Conservation (phyloP, 371 early-diverging fungal genomes). For the Chytridium lagenaria region DNA sequence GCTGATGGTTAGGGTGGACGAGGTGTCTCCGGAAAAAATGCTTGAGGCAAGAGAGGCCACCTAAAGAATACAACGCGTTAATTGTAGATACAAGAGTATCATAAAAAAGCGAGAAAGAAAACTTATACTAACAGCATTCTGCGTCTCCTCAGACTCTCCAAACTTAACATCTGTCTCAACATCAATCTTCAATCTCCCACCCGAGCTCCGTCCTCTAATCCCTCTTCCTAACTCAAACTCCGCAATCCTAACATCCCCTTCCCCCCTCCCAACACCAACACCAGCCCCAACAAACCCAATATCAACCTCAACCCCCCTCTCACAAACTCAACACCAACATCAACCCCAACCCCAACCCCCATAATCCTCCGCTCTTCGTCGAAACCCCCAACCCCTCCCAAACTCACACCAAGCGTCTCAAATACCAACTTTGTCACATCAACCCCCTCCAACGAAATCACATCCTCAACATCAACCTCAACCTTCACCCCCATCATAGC, state of each 20-base stretch:
- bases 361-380: slow-evolving; percentile 5
- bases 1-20: not conserved
- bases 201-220: not conserved
- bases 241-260: not conserved
- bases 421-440: not conserved
- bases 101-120: too few relatives aligned
- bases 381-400: slow-evolving; percentile 9
- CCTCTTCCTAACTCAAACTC: slow-evolving; percentile 1
- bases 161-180: slow-evolving; percentile 13
- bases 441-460: not conserved
- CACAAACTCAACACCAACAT: not conserved
- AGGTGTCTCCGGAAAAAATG: not conserved
- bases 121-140: slow-evolving; percentile 14
- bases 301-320: not conserved
- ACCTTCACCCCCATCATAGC: not conserved
- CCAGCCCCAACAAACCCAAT: slow-evolving; percentile 14
- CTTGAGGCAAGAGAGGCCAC: not conserved
- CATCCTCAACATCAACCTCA: not conserved
- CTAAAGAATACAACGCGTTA: not conserved
- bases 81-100: too few relatives aligned
- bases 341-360: slow-evolving; percentile 8
- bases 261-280: not conserved
- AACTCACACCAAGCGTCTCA: not conserved
- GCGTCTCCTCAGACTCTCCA: slow-evolving; percentile 1
- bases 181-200: not conserved